These are phyloP conservation scores for Exidia glandulosa DNA, from an alignment of 768 basidiomycete species.

Conservation along the genomic window DNA sequence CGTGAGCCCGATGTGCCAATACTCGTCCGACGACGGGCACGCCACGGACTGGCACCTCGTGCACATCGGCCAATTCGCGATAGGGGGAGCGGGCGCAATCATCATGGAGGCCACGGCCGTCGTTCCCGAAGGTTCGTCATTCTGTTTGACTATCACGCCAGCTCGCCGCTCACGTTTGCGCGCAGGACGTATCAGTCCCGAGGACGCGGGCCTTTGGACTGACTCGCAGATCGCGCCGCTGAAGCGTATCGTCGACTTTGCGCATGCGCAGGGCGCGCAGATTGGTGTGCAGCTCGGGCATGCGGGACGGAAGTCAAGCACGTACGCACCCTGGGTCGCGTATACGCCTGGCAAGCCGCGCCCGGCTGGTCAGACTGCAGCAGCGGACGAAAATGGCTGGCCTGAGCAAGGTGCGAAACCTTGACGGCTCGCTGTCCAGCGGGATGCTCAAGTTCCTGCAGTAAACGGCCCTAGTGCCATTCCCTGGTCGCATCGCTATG, in stretches of 20 bases:
- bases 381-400: slow-evolving; percentile 56
- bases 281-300: slow-evolving; percentile 77
- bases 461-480: slow-evolving; percentile 54
- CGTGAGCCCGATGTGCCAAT: slow-evolving; percentile 76
- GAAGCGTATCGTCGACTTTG: slow-evolving; percentile 62
- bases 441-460: slow-evolving; percentile 33
- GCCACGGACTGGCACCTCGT: slow-evolving; percentile 79
- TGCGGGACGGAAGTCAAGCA: slow-evolving; percentile 62
- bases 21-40: slow-evolving; percentile 62
- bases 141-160: not conserved
- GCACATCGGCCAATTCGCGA: slow-evolving; percentile 63
- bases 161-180: slow-evolving; percentile 14
- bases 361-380: slow-evolving; percentile 20
- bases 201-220: slow-evolving; percentile 68
- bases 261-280: slow-evolving; percentile 53
- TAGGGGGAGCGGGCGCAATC: slow-evolving; percentile 60
- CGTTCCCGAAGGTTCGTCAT: slow-evolving; percentile 44
- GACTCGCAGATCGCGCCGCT: slow-evolving; percentile 65
- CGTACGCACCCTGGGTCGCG: slow-evolving; percentile 56
- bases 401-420: slow-evolving; percentile 40
- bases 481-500: slow-evolving; percentile 39
- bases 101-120: slow-evolving; percentile 67
- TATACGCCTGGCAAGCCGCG: slow-evolving; percentile 23
- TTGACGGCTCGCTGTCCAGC: slow-evolving; percentile 10
- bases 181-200: slow-evolving; percentile 62